phyloP scores from a whole-genome alignment of 345 rosid species.

The Psidium friedrichsthalianum region DNA sequence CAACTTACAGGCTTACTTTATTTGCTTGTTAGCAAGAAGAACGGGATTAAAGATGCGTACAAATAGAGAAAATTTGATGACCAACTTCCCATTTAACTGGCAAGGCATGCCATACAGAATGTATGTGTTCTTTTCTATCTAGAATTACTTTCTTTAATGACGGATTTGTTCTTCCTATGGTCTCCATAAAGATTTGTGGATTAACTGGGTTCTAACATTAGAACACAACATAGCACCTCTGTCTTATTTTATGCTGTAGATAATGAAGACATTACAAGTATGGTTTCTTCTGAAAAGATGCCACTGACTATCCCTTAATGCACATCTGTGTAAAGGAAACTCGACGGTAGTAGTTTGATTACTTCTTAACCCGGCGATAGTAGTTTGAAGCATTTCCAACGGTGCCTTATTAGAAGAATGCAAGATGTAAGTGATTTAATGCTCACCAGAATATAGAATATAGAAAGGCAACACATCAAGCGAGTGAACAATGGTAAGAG shows the following conservation, averaged over 20 bases:
- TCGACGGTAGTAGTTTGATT: slow-evolving; percentile 22
- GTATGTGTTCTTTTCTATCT: not conserved
- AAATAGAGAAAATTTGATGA: not conserved
- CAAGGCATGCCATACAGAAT: not conserved
- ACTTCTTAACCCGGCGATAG: no score
- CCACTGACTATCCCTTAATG: not conserved
- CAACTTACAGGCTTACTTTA: slow-evolving; percentile 47
- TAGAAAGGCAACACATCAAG: not conserved
- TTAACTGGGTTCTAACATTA: not conserved
- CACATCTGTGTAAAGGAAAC: not conserved
- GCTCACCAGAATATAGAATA: not conserved
- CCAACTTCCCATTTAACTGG: not conserved
- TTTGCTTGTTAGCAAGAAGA: slow-evolving; percentile 25
- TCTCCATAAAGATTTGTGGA: not conserved
- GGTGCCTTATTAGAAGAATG: slow-evolving; percentile 17
- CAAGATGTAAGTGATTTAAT: not conserved
- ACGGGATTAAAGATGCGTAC: not conserved
- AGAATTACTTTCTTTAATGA: not conserved
- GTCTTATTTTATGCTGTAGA: not conserved
- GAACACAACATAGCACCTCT: not conserved
- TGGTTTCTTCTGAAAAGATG: not conserved
- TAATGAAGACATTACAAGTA: not conserved
- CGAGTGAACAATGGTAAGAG: not conserved
- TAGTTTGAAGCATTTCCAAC: slow-evolving; percentile 21
- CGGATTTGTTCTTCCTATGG: not conserved